A percentile compares a stretch with the other conserved stretches of the same genome.
Conservation (phyloP, 768 basidiomycete genomes). For the Boletus sp. region DNA sequence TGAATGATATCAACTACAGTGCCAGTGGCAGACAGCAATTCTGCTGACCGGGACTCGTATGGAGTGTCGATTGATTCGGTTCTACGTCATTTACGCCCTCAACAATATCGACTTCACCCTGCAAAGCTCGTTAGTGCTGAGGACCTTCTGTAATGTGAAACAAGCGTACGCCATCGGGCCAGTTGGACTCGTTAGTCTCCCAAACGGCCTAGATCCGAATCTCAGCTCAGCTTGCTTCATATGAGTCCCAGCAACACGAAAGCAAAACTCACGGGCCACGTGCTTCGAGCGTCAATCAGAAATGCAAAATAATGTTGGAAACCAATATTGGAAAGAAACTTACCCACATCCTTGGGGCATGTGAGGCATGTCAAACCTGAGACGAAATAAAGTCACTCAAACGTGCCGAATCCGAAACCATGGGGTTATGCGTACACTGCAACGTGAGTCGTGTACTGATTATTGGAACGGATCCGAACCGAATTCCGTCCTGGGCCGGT, state of each 20-base stretch:
- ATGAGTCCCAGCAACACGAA: not conserved
- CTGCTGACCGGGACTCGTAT: conserved; percentile 48
- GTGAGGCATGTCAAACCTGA: conserved; percentile 34
- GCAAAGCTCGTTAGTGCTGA: not conserved
- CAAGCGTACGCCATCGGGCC: conserved; percentile 26
- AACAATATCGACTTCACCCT: conserved; percentile 34
- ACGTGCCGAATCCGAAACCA: not conserved
- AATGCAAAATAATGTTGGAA: not conserved
- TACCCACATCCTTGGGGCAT: conserved; percentile 39
- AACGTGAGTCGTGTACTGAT: conserved; percentile 35
- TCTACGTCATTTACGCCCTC: conserved; percentile 51
- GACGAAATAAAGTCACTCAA: not conserved
- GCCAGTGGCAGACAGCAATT: not conserved
- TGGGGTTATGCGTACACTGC: conserved; percentile 25
- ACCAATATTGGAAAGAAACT: conserved; percentile 3
- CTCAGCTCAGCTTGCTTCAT: conserved; percentile 10
- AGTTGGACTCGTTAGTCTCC: conserved; percentile 24
- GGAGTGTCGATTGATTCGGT: conserved; percentile 53
- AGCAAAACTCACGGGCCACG: conserved; percentile 34
- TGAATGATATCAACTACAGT: not conserved
- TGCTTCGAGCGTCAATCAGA: conserved; percentile 19
- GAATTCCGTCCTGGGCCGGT: conserved; percentile 36
- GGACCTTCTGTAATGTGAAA: not conserved
- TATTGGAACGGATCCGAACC: conserved; percentile 33
- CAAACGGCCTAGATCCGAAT: conserved; percentile 26